Conservation (phyloP, 106 monocot species). For the Ottelia alismoides region DNA sequence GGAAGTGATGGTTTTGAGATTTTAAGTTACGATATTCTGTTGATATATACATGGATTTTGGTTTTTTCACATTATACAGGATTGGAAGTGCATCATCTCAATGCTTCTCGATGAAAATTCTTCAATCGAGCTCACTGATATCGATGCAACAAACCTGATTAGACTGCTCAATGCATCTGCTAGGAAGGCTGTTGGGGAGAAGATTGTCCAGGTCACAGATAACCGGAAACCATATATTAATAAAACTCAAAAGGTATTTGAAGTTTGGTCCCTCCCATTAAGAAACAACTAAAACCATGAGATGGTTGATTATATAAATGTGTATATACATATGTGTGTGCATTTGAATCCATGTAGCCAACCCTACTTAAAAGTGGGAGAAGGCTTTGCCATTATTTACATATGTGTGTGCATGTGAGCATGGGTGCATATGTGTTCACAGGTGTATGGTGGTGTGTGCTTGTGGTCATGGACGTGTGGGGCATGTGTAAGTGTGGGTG, state of each 20-base stretch:
- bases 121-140: conserved; percentile 58
- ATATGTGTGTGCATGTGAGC: background rate
- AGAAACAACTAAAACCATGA: background rate
- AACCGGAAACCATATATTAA: conserved; percentile 59
- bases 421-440: background rate
- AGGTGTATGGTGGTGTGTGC: too few relatives aligned
- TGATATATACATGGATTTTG: background rate
- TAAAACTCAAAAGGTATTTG: conserved; percentile 71
- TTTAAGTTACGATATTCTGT: too few relatives aligned
- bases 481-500: too few relatives aligned
- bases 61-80: conserved; percentile 29
- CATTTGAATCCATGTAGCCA: too few relatives aligned
- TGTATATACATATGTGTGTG: background rate
- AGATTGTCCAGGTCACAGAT: conserved; percentile 65
- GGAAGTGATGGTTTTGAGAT: too few relatives aligned
- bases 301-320: background rate
- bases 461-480: too few relatives aligned
- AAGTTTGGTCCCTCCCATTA: background rate
- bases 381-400: too few relatives aligned
- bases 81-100: conserved; percentile 88
- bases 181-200: too few relatives aligned
- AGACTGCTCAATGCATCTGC: conserved; percentile 74
- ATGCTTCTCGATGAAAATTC: conserved; percentile 78
- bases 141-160: conserved; percentile 82
- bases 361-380: too few relatives aligned